Conservation (phyloP, 352 stramenopile species). For the Pythium plurisporium region DNA sequence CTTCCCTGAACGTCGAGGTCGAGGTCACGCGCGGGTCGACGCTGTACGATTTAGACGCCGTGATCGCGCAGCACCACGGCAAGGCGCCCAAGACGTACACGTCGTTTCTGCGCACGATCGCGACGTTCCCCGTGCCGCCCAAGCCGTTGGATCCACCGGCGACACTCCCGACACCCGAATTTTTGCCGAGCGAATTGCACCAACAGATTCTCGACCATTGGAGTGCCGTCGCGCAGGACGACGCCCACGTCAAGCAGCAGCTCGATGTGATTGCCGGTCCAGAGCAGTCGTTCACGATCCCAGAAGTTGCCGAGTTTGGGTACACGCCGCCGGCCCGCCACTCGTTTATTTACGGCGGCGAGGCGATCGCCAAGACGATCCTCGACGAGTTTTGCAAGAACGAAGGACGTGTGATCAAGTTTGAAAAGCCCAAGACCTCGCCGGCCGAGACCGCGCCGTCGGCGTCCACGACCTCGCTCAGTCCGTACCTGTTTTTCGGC, state of each 20-base stretch:
- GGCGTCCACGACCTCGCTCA: conserved; percentile 94
- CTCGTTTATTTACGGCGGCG: conserved; percentile 73
- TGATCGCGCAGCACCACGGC: conserved; percentile 51
- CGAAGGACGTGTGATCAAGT: conserved; percentile 86
- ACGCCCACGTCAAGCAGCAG: conserved; percentile 30
- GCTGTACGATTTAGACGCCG: conserved; percentile 65
- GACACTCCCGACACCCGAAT: conserved; percentile 37
- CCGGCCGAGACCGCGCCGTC: conserved; percentile 84
- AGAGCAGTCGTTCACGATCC: conserved; percentile 60
- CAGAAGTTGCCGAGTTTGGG: conserved; percentile 61
- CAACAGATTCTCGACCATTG: conserved; percentile 60
- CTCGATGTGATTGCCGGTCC: conserved; percentile 42
- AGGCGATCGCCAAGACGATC: conserved; percentile 62
- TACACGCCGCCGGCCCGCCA: conserved; percentile 44
- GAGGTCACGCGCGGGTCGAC: conserved; percentile 59
- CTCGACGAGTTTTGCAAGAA: conserved; percentile 69
- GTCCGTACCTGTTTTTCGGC: conserved; percentile 93
- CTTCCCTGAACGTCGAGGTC: conserved; percentile 60
- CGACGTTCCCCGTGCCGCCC: conserved; percentile 45
- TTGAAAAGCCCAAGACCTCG: conserved; percentile 97
- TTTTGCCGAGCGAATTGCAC: conserved; percentile 50
- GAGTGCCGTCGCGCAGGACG: conserved; percentile 19
- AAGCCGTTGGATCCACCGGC: conserved; percentile 42
- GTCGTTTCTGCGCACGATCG: conserved; percentile 52
- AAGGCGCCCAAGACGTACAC: conserved; percentile 75